Evolutionary conservation across 2,329 filamentous ascomycete genomes (phyloP), one percentile per base, ranked within the genome.

Genomic region (Pseudogymnoascus sp.): DNA sequence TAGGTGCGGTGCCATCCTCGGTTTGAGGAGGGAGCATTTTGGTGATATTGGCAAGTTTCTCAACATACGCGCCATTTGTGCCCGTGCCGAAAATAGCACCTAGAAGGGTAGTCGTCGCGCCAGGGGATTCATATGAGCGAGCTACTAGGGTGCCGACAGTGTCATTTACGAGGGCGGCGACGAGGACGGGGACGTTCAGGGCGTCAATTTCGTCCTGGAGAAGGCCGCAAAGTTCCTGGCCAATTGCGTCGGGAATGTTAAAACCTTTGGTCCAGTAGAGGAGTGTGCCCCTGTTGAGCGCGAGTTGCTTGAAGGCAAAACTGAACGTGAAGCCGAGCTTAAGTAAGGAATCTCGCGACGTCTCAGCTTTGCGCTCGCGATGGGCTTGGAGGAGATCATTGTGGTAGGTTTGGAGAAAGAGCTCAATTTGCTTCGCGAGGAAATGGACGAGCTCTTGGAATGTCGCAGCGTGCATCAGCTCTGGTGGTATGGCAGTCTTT

Each of bases 221-320:
- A 66, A 99, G 79, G 44, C 86, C 88, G 75, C 95, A 99, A 33
- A 99, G 93, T 75, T 99, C 95, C 77, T 97, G 89, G 70, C 93
- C 95, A 64, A 99, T 77, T 1, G 93, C 90, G 73, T 97, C 95
- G n/a, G 87, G 84, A 68, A 99, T 97, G 74, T 97, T 91, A 74
- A 97, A 99, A 61, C 95, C 95, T 80, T 99, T 99, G 64, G 95
- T 99, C 95, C 95, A 99, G 70, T 95, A 87, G 77, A 97, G 95
- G 62, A 99, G 82, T 64, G 88, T 89, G 65, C 95, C 95, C 78
- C 92, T 93, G 82, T 97, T 97, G 75, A 99, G 96, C 40, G 91
- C 93, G 64, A 90, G 82, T 75, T 99, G 95, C 74, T 96, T 86
- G 40, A 97, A 93, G 2, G 95, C 95, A 79, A 97, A 99, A 74